These are phyloP conservation scores for Aspergillus sclerotialis DNA, from an alignment of 2,329 filamentous ascomycete genomes.

Conservation along the genomic window DNA sequence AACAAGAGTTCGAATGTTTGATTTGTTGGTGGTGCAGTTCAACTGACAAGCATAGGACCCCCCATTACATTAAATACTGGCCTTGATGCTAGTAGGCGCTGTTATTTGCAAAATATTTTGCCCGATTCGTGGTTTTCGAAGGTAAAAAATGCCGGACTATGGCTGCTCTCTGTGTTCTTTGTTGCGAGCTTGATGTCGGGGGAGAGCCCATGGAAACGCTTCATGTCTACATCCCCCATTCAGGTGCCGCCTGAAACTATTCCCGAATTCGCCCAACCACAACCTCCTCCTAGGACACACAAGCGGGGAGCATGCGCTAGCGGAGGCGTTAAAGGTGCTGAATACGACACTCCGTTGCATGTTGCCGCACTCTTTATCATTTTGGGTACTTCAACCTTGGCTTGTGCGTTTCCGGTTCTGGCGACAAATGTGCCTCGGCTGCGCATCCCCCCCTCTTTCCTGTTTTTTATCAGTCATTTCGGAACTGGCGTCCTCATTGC, in stretches of 20 bases:
- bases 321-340: constrained; percentile 14
- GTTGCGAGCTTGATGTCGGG: constrained; percentile 17
- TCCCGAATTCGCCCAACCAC: not conserved
- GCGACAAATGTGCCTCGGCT: constrained; percentile 53
- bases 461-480: constrained; percentile 57
- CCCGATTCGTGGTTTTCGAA: constrained; percentile 7
- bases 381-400: constrained; percentile 46
- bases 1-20: not conserved
- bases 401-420: constrained; percentile 61
- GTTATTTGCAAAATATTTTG: not conserved
- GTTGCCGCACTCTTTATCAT: constrained; percentile 60
- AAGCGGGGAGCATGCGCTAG: constrained; percentile 19
- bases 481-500: constrained; percentile 81
- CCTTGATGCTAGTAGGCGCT: constrained; percentile 1
- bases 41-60: constrained; percentile 12
- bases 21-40: not conserved
- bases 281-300: not conserved
- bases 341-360: constrained; percentile 59
- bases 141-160: constrained; percentile 15
- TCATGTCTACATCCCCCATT: not conserved
- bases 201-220: constrained; percentile 7
- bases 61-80: constrained; percentile 9
- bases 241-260: constrained; percentile 1
- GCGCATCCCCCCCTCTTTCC: constrained; percentile 44
- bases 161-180: constrained; percentile 20